Evolutionary conservation across 129 eudicot species (phyloP).

Genomic region (carrot (Daucus carota)): DNA sequence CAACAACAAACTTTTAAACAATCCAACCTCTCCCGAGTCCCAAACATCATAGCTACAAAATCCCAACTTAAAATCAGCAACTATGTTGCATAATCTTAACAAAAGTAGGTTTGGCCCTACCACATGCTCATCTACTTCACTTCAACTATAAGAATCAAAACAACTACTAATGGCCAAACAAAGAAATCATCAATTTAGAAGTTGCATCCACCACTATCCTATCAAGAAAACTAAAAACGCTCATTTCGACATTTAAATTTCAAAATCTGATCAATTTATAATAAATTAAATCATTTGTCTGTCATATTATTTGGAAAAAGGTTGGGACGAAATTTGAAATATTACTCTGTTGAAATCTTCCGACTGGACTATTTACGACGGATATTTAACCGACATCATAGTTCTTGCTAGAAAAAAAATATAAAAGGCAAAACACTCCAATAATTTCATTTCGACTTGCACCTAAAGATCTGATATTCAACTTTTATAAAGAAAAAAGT

Average conservation of each 20-base stretch:
- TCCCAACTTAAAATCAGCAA: slow-evolving; percentile 2
- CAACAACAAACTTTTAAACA: not conserved
- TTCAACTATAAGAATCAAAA: not conserved
- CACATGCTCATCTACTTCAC: not conserved
- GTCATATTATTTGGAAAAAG: too few species aligned
- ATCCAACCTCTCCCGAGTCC: not conserved
- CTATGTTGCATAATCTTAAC: not conserved
- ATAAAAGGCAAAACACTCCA: not conserved
- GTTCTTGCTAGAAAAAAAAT: too few species aligned
- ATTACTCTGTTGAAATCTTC: too few species aligned
- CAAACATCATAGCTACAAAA: not conserved
- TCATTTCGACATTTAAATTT: too few species aligned
- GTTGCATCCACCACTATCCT: not conserved
- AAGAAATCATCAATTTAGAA: not conserved
- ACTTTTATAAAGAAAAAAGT: not conserved
- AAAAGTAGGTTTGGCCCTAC: not conserved
- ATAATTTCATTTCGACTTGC: not conserved
- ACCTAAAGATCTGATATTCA: not conserved
- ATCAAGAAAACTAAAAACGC: too few species aligned
- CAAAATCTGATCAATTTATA: too few species aligned
- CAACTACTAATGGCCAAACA: slow-evolving; percentile 1
- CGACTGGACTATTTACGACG: too few species aligned
- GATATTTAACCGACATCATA: too few species aligned
- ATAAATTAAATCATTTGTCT: too few species aligned
- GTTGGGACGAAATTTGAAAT: too few species aligned